Evolutionary conservation across 306 rosid species (phyloP).

Genomic region (Senna tora): DNA sequence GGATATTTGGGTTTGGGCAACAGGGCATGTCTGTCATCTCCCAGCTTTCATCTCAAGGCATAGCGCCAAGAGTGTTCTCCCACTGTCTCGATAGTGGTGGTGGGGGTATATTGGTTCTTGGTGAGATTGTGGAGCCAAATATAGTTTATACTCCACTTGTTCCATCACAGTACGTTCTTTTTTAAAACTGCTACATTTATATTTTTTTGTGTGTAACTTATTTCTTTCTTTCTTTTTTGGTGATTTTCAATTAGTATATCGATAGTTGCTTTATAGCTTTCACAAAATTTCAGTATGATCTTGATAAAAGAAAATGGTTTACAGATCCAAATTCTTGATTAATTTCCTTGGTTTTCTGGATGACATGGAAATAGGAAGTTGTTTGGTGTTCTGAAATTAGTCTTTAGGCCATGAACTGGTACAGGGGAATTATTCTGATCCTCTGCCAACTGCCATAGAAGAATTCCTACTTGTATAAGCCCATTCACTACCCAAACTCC

Average conservation of each 20-base stretch:
- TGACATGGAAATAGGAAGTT: not conserved
- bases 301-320: not conserved
- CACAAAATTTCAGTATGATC: not conserved
- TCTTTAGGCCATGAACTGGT: too few species aligned
- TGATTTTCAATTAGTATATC: conserved; percentile 13
- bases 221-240: not conserved
- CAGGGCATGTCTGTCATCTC: conserved; percentile 84
- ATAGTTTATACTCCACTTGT: conserved; percentile 88
- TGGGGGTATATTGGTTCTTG: conserved; percentile 94
- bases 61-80: conserved; percentile 84
- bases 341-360: conserved; percentile 16
- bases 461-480: conserved; percentile 8
- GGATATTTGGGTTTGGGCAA: conserved; percentile 96
- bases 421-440: not conserved
- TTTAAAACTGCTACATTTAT: conserved; percentile 18
- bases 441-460: not conserved
- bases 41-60: conserved; percentile 86
- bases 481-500: not conserved
- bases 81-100: conserved; percentile 90
- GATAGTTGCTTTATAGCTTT: not conserved
- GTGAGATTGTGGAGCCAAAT: conserved; percentile 88
- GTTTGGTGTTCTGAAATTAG: not conserved
- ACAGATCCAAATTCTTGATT: not conserved
- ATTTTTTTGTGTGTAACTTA: not conserved
- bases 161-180: conserved; percentile 77